phyloP scores from a whole-genome alignment of 1,284 basidiomycete genomes.

The Moesziomyces sp. region DNA sequence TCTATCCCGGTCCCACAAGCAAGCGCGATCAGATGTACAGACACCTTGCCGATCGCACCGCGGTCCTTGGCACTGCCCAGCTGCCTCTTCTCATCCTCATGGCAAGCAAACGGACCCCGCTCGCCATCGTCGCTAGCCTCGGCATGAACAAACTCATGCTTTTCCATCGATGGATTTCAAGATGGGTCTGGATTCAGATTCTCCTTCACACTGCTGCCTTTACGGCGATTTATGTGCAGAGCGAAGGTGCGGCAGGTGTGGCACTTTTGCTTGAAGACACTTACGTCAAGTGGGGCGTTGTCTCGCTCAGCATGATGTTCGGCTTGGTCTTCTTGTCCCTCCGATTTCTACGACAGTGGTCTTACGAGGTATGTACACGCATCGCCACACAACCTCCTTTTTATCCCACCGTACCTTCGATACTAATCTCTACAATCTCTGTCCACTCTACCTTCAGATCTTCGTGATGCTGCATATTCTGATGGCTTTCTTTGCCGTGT shows the following conservation, averaged over 20 bases:
- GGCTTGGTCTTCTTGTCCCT: slow-evolving; percentile 43
- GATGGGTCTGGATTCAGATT: slow-evolving; percentile 55
- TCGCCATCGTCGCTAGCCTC: slow-evolving; percentile 57
- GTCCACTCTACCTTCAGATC: slow-evolving; percentile 23
- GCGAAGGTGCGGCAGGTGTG: slow-evolving; percentile 3
- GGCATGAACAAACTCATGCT: slow-evolving; percentile 63
- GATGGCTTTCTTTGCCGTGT: slow-evolving; percentile 60
- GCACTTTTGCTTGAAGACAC: slow-evolving; percentile 22
- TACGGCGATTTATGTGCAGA: slow-evolving; percentile 19
- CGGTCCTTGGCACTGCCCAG: slow-evolving; percentile 52
- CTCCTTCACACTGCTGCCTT: slow-evolving; percentile 55
- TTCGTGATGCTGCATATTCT: slow-evolving; percentile 62
- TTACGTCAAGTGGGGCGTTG: slow-evolving; percentile 64
- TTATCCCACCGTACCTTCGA: not conserved
- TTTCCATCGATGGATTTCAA: slow-evolving; percentile 66
- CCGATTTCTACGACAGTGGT: slow-evolving; percentile 28
- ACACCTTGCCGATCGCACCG: slow-evolving; percentile 60
- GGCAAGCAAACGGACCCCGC: slow-evolving; percentile 64
- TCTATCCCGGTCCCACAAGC: slow-evolving; percentile 24
- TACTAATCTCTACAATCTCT: too few relatives aligned
- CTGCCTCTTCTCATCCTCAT: slow-evolving; percentile 65
- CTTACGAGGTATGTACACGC: slow-evolving; percentile 38
- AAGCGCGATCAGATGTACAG: slow-evolving; percentile 32
- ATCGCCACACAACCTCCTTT: not conserved
- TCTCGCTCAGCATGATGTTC: slow-evolving; percentile 34